Base-by-base conservation (phyloP, 2,329 filamentous ascomycete species). In the Alternaria longipes region DNA sequence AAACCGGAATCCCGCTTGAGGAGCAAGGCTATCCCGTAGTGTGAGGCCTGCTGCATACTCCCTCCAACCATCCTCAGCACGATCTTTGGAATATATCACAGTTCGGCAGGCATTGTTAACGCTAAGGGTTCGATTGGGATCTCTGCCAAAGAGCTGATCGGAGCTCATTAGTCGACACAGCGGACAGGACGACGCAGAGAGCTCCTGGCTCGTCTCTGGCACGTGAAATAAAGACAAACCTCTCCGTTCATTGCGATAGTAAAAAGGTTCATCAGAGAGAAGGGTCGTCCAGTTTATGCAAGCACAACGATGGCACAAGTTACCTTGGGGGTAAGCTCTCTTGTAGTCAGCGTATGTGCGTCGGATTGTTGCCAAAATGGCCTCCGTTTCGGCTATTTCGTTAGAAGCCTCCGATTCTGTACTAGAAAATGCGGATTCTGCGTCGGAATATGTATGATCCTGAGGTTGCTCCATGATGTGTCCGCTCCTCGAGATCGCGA, bases 221-320 rank as follows among this genome's bases (percentile, higher is more conserved):
- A 47, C 2, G 6, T 1, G 0, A 0, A 47, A 22, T 3, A 20
- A 16, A 8, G 5, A 0, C 22, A 30, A 3, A 2, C n/a, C n/a
- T n/a, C n/a, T n/a, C n/a, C n/a, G n/a, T n/a, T n/a, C n/a, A n/a
- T n/a, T n/a, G n/a, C n/a, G n/a, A n/a, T n/a, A n/a, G n/a, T n/a
- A n/a, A n/a, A 30, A 3, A 2, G 11, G 11, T 5, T 3, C 0
- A 11, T 45, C 3, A 4, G 2, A 9, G 14, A 45, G 7, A 5
- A 47, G 28, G 22, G 3, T 6, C 0, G 28, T 2, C 28, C 28
- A 47, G 3, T 22, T 9, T 2, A 47, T 22, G 1, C 45, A 0
- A 47, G 44, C 45, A 3, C 45, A 22, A 9, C 28, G 45, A 4
- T 34, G 3, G 1, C 45, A 47, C 12, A 32, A 5, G 1, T 16